Evolutionary conservation across 371 early-diverging fungal genomes (phyloP), one percentile per base, ranked within the genome.

Genomic region (Rhizopus sp.): DNA sequence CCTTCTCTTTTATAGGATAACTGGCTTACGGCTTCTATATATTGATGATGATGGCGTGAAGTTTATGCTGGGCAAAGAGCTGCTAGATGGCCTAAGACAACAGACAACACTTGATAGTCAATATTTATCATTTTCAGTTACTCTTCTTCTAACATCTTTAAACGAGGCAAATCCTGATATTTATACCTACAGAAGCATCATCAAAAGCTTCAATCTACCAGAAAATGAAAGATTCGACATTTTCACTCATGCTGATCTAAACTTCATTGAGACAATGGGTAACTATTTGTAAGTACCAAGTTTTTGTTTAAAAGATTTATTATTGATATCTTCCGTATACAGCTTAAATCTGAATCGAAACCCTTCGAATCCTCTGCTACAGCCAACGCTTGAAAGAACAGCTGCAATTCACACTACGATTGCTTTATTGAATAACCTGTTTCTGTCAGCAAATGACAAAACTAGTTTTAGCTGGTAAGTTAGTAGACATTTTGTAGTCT

Each of bases 1-100:
- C 49, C 56, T 56, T 56, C 49, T 56, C 40, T 56, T 56, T 56
- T 47, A 56, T 56, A 56, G 56, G 40, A 56, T 56, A 39, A 48
- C 56, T 31, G 56, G 49, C 7, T 49, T 56, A 47, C 39, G 16
- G n/a, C 17, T 56, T 48, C 40, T 56, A 39, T 48, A 56, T 49
- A 47, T 56, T 48, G 56, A 56, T 56, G 56, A 56, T 48, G 49
- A 56, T 48, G 49, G 56, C 31, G 56, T 56, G 16, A 47, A 56
- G 37, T 31, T 30, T 40, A 56, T 56, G 56, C 49, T 56, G 39
- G 39, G 48, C 2, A 47, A 56, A 56, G 56, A 39, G 39, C 37
- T 51, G 32, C 37, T 58, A 23, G 51, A 50, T 44, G 34, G 34
- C 45, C 51, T 44, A 42, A 37, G 34, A 50, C 45, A 51, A 50